Evolutionary conservation across 495 filamentous ascomycete species (phyloP).

Genomic region (Penicillium diatomitis): DNA sequence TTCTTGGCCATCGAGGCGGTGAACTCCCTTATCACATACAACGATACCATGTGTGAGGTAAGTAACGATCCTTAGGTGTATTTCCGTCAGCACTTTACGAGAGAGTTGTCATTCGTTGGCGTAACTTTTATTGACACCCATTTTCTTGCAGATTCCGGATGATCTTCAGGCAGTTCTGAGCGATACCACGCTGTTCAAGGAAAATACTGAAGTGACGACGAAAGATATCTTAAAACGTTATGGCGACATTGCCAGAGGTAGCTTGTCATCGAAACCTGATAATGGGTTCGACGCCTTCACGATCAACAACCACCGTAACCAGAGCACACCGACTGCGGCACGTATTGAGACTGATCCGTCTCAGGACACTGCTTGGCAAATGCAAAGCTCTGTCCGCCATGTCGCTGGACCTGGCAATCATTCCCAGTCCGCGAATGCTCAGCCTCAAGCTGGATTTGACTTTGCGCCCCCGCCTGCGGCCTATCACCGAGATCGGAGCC

Average conservation of each 20-base stretch:
- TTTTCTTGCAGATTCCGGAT: conserved; percentile 66
- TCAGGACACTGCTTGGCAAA: conserved; percentile 62
- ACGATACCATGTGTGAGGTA: conserved; percentile 95
- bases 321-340: conserved; percentile 33
- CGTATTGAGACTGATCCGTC: conserved; percentile 74
- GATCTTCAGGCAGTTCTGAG: conserved; percentile 78
- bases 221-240: conserved; percentile 94
- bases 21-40: conserved; percentile 78
- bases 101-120: too few relatives aligned
- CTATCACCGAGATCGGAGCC: conserved; percentile 31
- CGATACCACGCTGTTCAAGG: conserved; percentile 72
- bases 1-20: conserved; percentile 91
- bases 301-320: conserved; percentile 30
- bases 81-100: too few relatives aligned
- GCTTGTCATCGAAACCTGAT: conserved; percentile 47
- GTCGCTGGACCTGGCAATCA: conserved; percentile 52
- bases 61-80: conserved; percentile 21
- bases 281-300: conserved; percentile 47
- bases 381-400: conserved; percentile 72
- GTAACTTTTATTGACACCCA: background rate
- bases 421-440: conserved; percentile 24
- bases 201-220: conserved; percentile 77
- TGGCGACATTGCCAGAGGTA: conserved; percentile 59
- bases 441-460: conserved; percentile 22
- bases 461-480: conserved; percentile 18